These are phyloP conservation scores for Tricholoma matsutake DNA, from an alignment of 768 basidiomycete genomes.

Conservation along the genomic window DNA sequence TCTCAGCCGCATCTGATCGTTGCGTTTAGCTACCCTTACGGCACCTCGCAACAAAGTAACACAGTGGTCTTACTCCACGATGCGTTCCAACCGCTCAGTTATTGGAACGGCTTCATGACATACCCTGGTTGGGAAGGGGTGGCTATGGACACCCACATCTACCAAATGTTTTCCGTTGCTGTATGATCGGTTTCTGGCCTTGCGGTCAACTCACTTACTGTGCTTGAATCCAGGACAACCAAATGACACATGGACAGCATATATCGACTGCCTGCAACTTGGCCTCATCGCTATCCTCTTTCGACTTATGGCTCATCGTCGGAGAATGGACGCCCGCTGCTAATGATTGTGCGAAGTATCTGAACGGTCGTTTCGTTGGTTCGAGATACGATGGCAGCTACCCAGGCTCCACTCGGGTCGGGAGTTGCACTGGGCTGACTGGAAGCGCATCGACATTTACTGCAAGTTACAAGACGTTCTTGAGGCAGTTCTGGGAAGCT, in stretches of 20 bases:
- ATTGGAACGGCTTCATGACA: slow-evolving; percentile 64
- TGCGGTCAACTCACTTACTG: neutral
- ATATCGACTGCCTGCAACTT: slow-evolving; percentile 56
- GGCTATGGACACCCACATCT: slow-evolving; percentile 77
- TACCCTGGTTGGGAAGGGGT: slow-evolving; percentile 58
- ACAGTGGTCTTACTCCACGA: slow-evolving; percentile 70
- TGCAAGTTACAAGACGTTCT: slow-evolving; percentile 73
- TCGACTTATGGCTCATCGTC: slow-evolving; percentile 76
- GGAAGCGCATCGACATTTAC: slow-evolving; percentile 77
- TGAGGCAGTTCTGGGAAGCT: slow-evolving; percentile 82
- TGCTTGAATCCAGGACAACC: slow-evolving; percentile 36
- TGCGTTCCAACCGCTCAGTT: slow-evolving; percentile 72
- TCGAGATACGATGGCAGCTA: slow-evolving; percentile 64
- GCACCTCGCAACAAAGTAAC: slow-evolving; percentile 49
- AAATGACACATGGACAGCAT: slow-evolving; percentile 49
- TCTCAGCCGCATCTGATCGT: neutral
- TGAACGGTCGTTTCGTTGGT: slow-evolving; percentile 79
- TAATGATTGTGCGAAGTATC: slow-evolving; percentile 76
- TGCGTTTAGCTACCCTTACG: slow-evolving; percentile 31
- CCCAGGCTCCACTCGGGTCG: slow-evolving; percentile 62
- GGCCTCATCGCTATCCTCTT: slow-evolving; percentile 42
- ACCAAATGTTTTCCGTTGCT: slow-evolving; percentile 65
- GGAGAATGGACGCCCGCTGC: slow-evolving; percentile 85
- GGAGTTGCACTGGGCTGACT: slow-evolving; percentile 71
- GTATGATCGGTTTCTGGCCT: slow-evolving; percentile 27